phyloP scores from a whole-genome alignment of 306 rosid genomes.

The Prunus campanulata region DNA sequence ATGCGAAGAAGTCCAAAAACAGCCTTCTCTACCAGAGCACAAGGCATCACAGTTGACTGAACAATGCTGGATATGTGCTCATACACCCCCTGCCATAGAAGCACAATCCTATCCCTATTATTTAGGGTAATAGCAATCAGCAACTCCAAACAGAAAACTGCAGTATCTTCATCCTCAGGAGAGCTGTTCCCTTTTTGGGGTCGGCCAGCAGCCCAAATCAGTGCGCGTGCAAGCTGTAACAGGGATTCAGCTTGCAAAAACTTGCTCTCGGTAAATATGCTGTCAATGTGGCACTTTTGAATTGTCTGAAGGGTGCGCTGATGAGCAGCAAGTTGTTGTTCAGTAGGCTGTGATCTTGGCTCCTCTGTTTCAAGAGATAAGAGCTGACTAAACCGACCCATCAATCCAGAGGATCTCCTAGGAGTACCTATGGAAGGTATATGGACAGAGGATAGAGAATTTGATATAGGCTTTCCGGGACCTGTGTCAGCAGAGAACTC shows the following conservation, averaged over 20 bases:
- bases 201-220: conserved; percentile 90
- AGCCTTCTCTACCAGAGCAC: conserved; percentile 95
- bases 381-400: conserved; percentile 98
- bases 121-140: conserved; percentile 92
- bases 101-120: conserved; percentile 90
- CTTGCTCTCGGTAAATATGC: conserved; percentile 93
- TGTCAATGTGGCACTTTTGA: conserved; percentile 89
- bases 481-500: conserved; percentile 78
- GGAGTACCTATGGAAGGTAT: conserved; percentile 83
- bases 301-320: conserved; percentile 91
- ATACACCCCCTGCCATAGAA: conserved; percentile 95
- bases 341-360: conserved; percentile 98
- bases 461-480: conserved; percentile 69
- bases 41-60: conserved; percentile 93
- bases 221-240: conserved; percentile 87
- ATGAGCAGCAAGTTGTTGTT: conserved; percentile 98
- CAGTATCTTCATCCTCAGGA: conserved; percentile 96
- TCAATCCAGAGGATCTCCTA: conserved; percentile 90
- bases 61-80: conserved; percentile 92
- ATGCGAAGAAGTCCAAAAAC: conserved; percentile 93
- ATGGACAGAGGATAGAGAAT: conserved; percentile 78
- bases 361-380: conserved; percentile 96
- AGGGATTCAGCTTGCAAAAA: conserved; percentile 96
- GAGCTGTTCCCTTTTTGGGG: conserved; percentile 86
- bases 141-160: conserved; percentile 94